These are phyloP conservation scores for Tympanopsis confertula DNA, from an alignment of 2,329 filamentous ascomycete species.

Conservation along the genomic window DNA sequence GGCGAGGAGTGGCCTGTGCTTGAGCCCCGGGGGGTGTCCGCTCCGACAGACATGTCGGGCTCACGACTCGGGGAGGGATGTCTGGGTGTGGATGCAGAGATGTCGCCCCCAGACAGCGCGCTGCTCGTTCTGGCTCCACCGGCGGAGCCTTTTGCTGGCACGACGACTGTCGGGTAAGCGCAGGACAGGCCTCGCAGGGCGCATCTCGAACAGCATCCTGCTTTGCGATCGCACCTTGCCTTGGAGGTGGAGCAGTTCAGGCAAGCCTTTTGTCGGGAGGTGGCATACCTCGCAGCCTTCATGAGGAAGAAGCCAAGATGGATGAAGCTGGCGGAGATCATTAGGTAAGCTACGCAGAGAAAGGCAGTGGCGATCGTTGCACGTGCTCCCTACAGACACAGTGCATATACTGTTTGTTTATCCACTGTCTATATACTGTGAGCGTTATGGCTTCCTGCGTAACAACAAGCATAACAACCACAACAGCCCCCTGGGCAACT, in stretches of 20 bases:
- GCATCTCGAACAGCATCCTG: constrained; percentile 19
- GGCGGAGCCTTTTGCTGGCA: background rate
- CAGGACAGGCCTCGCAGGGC: constrained; percentile 14
- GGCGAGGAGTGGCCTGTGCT: background rate
- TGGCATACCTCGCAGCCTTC: constrained; percentile 17
- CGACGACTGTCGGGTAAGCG: constrained; percentile 10
- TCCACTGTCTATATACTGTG: too few species aligned
- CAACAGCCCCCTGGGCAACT: too few species aligned
- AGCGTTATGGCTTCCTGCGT: too few species aligned
- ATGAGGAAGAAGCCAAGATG: too few species aligned
- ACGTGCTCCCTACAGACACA: too few species aligned
- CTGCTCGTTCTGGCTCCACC: background rate
- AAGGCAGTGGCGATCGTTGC: too few species aligned
- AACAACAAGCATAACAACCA: too few species aligned
- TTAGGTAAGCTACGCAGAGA: too few species aligned
- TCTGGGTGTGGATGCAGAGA: constrained; percentile 1
- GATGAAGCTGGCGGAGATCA: too few species aligned
- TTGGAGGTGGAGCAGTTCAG: constrained; percentile 22
- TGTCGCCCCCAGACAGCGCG: background rate
- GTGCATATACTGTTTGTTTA: too few species aligned
- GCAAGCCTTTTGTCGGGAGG: constrained; percentile 26
- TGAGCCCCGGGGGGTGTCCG: constrained; percentile 3
- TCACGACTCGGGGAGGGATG: constrained; percentile 2
- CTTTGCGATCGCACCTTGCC: constrained; percentile 24
- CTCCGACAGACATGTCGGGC: constrained; percentile 1